Conservation (phyloP, 139 green algal species). For the Astrephomene gubernaculifera region DNA sequence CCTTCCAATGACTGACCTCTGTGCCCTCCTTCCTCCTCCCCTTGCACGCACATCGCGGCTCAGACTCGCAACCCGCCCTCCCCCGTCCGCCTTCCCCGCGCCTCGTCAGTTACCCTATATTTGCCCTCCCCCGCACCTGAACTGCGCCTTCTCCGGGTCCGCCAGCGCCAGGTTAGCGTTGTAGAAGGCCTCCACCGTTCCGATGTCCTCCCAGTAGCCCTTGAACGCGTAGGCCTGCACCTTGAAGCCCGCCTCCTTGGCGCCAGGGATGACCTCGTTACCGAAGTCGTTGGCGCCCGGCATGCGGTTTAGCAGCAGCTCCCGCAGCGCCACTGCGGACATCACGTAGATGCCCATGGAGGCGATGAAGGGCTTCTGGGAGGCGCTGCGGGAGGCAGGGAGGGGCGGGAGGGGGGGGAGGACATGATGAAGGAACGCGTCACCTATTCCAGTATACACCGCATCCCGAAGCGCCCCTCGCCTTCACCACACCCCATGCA, state of each 20-base stretch:
- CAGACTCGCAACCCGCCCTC: not conserved
- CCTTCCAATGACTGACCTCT: too few relatives aligned
- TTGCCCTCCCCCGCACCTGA: too few relatives aligned
- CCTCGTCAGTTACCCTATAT: too few relatives aligned
- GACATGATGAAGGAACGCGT: too few relatives aligned
- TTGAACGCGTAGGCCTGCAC: conserved; percentile 87
- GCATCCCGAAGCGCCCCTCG: too few relatives aligned
- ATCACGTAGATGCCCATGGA: conserved; percentile 99
- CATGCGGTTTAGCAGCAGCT: conserved; percentile 78
- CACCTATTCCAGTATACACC: too few relatives aligned
- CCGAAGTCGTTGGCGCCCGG: conserved; percentile 91
- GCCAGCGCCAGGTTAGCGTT: conserved; percentile 95
- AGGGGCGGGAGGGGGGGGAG: not conserved
- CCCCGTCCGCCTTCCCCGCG: conserved; percentile 11
- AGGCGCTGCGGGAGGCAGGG: conserved; percentile 67
- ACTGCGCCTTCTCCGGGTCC: conserved; percentile 82
- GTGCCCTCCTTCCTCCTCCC: too few relatives aligned
- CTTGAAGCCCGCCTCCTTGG: conserved; percentile 76
- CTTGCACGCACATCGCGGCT: too few relatives aligned
- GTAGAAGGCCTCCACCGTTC: conserved; percentile 98
- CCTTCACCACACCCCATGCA: too few relatives aligned
- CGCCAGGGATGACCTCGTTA: conserved; percentile 87
- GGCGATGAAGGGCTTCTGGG: conserved; percentile 97
- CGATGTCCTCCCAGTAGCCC: conserved; percentile 96
- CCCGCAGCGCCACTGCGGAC: conserved; percentile 76